Conservation (phyloP, 495 filamentous ascomycete species). For the Staphylotrichum longicolle region DNA sequence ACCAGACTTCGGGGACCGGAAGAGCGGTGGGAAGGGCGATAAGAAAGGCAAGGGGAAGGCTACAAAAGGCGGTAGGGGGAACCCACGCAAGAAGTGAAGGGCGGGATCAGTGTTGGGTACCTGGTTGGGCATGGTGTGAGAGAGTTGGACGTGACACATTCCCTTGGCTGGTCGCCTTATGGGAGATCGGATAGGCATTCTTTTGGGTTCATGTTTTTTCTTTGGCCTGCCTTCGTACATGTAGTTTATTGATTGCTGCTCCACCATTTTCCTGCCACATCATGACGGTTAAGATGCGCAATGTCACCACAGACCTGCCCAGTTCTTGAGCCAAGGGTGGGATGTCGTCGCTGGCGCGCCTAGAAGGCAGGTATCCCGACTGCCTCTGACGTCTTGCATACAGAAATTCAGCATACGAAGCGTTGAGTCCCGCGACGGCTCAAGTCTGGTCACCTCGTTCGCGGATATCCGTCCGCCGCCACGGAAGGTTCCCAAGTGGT, state of each 20-base stretch:
- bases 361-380: background rate
- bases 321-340: background rate
- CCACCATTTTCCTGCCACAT: too few species aligned
- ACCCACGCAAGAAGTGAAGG: background rate
- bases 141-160: background rate
- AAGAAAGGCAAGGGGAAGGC: slow-evolving; percentile 3
- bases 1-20: background rate
- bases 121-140: background rate
- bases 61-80: background rate
- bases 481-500: background rate
- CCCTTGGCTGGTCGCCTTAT: too few species aligned
- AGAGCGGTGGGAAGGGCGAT: background rate
- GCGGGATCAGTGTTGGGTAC: background rate
- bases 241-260: background rate
- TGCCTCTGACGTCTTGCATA: background rate
- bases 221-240: background rate
- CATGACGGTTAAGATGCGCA: too few species aligned
- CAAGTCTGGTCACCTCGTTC: background rate
- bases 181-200: too few species aligned
- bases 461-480: background rate
- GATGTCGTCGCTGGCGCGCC: background rate
- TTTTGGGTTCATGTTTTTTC: too few species aligned
- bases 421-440: background rate
- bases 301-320: too few species aligned
- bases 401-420: background rate